Base-by-base conservation (phyloP, 2,329 filamentous ascomycete genomes). In the Gremmenia infestans region DNA sequence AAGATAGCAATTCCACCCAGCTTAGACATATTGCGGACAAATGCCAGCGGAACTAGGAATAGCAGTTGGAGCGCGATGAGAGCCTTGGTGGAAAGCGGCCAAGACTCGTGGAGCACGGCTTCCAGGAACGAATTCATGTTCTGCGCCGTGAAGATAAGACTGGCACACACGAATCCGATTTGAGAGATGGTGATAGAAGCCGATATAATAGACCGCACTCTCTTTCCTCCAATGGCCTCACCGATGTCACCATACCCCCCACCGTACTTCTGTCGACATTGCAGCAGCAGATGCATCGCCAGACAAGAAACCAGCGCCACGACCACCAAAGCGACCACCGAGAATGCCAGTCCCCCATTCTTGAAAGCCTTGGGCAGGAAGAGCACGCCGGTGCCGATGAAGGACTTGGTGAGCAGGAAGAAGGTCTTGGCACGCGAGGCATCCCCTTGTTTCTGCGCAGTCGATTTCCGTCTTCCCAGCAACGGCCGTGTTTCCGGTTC, bases 191-290 rank as follows among this genome's bases (percentile, higher is more conserved):
- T 91, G 62, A 97, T 94, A 5, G 93, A 97, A 19, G 81, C 80
- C 60, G 97, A 82, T 67, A 97, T 97, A 67, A 96, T 75, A 60
- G 81, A 84, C 55, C 91, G 82, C 86, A 97, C 88, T 79, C 87
- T 91, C 61, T 86, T 87, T 58, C 93, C 93, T 70, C 92, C 97
- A 32, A 97, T 80, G 39, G 89, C 84, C 48, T 89, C 91, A 50
- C 93, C 93, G 74, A 97, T 95, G 67, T 97, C 93, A 72, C 93
- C 93, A 73, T 97, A 97, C 0, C 92, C 96, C 23, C 89, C 91
- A 43, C 60, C 60, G 35, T 60, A 58, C 39, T 56, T 54, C 22
- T 52, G 50, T 90, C 87, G 39, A 96, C 82, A 70, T 85, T 87
- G 52, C 94, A 78, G 43, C 91, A 87, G 3, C 89, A 93, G 56